Conservation (phyloP, 148 eudicot genomes). For the Fallopia convolvulus region DNA sequence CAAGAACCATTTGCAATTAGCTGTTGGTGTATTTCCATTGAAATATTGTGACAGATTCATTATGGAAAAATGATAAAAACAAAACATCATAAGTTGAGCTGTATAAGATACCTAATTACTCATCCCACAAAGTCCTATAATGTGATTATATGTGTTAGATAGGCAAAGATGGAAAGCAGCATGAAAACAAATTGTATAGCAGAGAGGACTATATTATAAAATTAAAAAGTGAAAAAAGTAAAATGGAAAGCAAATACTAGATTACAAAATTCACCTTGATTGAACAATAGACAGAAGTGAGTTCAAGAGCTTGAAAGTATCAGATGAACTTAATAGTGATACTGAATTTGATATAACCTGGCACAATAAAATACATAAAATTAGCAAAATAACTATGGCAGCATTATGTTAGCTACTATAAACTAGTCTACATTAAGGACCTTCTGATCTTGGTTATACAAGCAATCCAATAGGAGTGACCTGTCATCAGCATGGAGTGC, state of each 20-base stretch:
- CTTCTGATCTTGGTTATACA: conserved; percentile 79
- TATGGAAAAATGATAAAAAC: not conserved
- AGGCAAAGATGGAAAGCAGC: not conserved
- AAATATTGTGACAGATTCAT: not conserved
- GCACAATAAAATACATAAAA: conserved; percentile 4
- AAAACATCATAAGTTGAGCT: not conserved
- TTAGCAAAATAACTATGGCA: not conserved
- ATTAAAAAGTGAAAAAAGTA: not conserved
- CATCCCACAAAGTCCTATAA: not conserved
- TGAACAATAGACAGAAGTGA: conserved; percentile 63
- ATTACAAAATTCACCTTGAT: conserved; percentile 43
- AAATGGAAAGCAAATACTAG: not conserved
- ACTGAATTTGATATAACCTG: conserved; percentile 86
- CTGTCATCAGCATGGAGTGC: conserved; percentile 88
- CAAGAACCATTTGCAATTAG: not conserved
- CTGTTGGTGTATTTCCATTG: not conserved
- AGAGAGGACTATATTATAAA: not conserved
- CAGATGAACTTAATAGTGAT: conserved; percentile 52
- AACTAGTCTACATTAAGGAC: conserved; percentile 18
- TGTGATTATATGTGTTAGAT: not conserved
- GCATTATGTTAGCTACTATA: not conserved
- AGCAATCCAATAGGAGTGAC: conserved; percentile 66
- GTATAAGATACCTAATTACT: not conserved
- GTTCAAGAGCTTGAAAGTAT: conserved; percentile 69
- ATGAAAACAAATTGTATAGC: not conserved